Evolutionary conservation across 106 monocot species (phyloP).

Genomic region (Dactylorhiza incarnata): DNA sequence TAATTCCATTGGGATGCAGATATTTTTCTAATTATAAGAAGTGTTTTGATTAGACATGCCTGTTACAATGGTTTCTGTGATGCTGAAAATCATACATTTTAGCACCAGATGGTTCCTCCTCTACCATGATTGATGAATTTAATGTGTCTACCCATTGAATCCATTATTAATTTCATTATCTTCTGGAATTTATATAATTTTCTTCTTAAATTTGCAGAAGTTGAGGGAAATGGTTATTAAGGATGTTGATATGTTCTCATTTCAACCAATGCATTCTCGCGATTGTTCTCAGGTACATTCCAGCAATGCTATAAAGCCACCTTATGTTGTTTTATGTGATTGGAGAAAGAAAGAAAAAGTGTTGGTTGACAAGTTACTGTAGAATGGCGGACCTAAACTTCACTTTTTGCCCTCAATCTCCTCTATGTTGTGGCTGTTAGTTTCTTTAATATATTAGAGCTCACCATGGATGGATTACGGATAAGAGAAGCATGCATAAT

Average conservation of each 20-base stretch:
- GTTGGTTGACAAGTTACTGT: no score
- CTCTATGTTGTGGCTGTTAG: no score
- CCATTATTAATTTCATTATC: background rate
- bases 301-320: no score
- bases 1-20: background rate
- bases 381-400: no score
- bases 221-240: slow-evolving; percentile 69
- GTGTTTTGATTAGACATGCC: background rate
- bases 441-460: no score
- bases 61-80: no score
- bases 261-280: slow-evolving; percentile 82
- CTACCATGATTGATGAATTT: background rate
- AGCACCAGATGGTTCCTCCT: background rate
- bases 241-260: slow-evolving; percentile 59
- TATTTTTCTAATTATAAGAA: background rate
- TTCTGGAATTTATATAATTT: background rate
- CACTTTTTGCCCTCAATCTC: no score
- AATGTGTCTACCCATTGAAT: no score
- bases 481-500: no score
- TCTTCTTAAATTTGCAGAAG: slow-evolving; percentile 45
- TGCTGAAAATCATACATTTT: background rate
- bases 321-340: no score
- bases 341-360: no score
- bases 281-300: slow-evolving; percentile 87
- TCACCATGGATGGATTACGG: no score